phyloP scores from a whole-genome alignment of 2,329 filamentous ascomycete genomes.

The Colletotrichum sp. region DNA sequence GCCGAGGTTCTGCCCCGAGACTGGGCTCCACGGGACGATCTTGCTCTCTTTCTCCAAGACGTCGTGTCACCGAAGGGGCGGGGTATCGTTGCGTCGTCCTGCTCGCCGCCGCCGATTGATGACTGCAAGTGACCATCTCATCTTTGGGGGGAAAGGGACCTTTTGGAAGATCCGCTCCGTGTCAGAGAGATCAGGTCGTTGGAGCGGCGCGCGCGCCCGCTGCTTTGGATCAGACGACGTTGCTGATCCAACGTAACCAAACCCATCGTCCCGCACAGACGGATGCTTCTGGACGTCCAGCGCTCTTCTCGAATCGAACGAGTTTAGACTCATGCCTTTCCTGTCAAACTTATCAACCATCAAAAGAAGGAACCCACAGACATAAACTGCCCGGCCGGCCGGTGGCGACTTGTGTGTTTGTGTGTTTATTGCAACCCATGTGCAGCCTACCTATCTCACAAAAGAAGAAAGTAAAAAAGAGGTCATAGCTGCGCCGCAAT shows the following conservation, averaged over 20 bases:
- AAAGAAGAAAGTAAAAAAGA: neutral
- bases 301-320: neutral
- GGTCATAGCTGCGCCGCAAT: neutral
- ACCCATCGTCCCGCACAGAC: constrained; percentile 3
- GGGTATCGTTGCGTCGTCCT: neutral
- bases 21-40: neutral
- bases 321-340: neutral
- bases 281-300: neutral
- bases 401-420: neutral
- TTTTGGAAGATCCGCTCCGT: neutral
- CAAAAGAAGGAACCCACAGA: neutral
- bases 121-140: neutral
- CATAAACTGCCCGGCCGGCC: neutral
- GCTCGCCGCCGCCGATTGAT: neutral
- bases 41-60: neutral
- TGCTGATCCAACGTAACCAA: constrained; percentile 8
- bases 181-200: neutral
- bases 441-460: neutral
- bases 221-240: constrained; percentile 15
- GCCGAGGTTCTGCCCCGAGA: neutral
- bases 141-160: neutral
- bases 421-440: neutral
- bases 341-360: constrained; percentile 10
- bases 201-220: neutral
- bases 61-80: neutral